A percentile compares a stretch with the other conserved stretches of the same genome.
Evolutionary conservation across 169 alveolate genomes (phyloP).

Genomic region (Plasmodium coatneyi): DNA sequence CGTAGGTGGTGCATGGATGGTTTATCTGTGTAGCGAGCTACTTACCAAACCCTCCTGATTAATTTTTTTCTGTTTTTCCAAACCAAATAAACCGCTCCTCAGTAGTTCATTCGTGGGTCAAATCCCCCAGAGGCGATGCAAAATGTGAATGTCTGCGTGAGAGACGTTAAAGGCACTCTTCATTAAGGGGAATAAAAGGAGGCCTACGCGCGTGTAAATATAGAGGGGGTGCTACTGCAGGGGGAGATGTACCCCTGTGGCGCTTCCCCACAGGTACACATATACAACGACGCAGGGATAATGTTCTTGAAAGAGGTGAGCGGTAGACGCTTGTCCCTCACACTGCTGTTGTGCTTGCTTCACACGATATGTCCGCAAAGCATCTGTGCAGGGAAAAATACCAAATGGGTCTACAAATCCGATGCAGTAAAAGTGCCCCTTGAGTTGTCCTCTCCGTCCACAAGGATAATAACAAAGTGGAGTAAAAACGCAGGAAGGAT

Average conservation of each 20-base stretch:
- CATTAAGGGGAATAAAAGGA: background rate
- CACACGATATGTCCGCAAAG: background rate
- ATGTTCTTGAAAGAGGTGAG: conserved; percentile 4
- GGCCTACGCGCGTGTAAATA: background rate
- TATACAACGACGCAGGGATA: background rate
- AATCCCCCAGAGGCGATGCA: background rate
- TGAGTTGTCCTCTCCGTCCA: background rate
- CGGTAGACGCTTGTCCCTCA: conserved; percentile 5
- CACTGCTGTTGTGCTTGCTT: conserved; percentile 37
- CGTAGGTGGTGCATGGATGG: background rate
- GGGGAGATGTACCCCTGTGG: background rate
- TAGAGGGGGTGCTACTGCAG: background rate
- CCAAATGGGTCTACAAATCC: background rate
- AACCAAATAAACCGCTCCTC: background rate
- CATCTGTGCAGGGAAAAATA: background rate
- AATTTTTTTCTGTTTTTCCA: background rate
- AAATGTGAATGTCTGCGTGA: background rate
- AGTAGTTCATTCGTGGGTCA: background rate
- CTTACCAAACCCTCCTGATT: background rate
- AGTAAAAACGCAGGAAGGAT: too few relatives aligned
- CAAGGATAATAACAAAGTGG: background rate
- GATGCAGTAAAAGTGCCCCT: background rate
- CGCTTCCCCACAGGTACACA: background rate
- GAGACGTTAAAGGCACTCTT: background rate
- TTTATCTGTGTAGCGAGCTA: background rate